A percentile compares a stretch with the other conserved stretches of the same genome.
Evolutionary conservation across 805 yeast genomes (phyloP).

Genomic region (Starmera quercuum): DNA sequence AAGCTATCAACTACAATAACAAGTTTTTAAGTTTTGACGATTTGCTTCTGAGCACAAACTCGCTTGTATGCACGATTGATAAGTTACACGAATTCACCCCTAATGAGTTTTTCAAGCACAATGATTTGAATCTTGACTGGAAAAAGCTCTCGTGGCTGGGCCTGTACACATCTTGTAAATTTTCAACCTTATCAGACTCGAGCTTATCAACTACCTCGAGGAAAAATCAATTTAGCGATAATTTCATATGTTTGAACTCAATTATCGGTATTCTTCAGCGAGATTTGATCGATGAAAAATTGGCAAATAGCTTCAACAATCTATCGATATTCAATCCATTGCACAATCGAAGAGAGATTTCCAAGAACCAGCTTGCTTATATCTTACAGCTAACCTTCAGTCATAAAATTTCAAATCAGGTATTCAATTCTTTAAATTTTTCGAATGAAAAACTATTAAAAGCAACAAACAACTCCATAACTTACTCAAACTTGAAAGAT

Average conservation of each 20-base stretch:
- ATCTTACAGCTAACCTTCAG: constrained; percentile 27
- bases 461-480: constrained; percentile 23
- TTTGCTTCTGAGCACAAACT: constrained; percentile 20
- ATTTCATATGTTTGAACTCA: constrained; percentile 29
- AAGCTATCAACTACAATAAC: constrained; percentile 29
- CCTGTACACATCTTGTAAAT: constrained; percentile 19
- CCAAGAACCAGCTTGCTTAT: constrained; percentile 26
- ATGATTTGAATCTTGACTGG: constrained; percentile 27
- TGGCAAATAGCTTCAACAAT: constrained; percentile 23
- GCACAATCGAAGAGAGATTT: constrained; percentile 21
- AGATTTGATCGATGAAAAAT: constrained; percentile 29
- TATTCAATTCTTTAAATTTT: constrained; percentile 25
- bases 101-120: constrained; percentile 19
- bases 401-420: constrained; percentile 29
- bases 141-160: constrained; percentile 20
- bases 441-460: constrained; percentile 20
- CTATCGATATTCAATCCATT: constrained; percentile 21
- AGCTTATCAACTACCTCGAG: neutral
- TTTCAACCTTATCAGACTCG: constrained; percentile 1
- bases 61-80: constrained; percentile 25
- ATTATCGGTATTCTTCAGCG: constrained; percentile 32
- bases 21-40: constrained; percentile 31
- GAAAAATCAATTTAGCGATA: constrained; percentile 14
- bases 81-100: constrained; percentile 24
- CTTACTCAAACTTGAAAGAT: constrained; percentile 30